Evolutionary conservation across 805 yeast species (phyloP), one percentile per base, ranked within the genome.

Genomic region (Naumovozyma castellii): DNA sequence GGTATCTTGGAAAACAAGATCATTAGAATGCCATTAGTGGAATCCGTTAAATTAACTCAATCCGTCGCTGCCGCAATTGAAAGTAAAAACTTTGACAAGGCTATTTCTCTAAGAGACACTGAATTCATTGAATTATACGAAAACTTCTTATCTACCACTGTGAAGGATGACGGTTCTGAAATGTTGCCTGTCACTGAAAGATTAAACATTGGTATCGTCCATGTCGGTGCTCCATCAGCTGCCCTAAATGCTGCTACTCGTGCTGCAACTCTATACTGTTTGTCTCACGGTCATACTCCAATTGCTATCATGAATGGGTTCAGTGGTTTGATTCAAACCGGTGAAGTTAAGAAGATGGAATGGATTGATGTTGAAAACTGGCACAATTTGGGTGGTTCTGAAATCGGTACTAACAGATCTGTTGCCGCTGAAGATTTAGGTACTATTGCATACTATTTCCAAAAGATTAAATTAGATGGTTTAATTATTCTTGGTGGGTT

Each of bases 141-240:
- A 37, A 84, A 87, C 62, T 88, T 81, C 64, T 62, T 78, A 50
- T 71, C 81, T 28, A 75, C 85, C 52, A 78, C 84, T 44, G 68
- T 75, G 33, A 75, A 78, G 37, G 84, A 82, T 56, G 80, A 79
- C 59, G 78, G 75, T 40, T 68, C 75, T 28, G 75, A 76, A 38
- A 46, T 67, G 4, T 65, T 81, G 48, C 86, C 92, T 6, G 71
- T 62, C 15, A 73, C 67, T 17, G 67, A 82, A 54, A 68, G 80
- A 44, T 69, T 80, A 51, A 82, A 77, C 51, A 74, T 88, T 50
- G 98, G 92, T 40, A 80, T 92, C 45, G 73, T 92, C 39, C 84
- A 87, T 56, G 84, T 90, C 34, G 98, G 98, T 51, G 98, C 98
- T 0, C 96, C 98, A 18, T 90, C 97, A 10, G 95, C 95, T 38